Percentiles rank a stretch among this genome's conserved stretches.
These are phyloP conservation scores for Tylopilus balloui DNA, from an alignment of 768 basidiomycete species.

Conservation along the genomic window DNA sequence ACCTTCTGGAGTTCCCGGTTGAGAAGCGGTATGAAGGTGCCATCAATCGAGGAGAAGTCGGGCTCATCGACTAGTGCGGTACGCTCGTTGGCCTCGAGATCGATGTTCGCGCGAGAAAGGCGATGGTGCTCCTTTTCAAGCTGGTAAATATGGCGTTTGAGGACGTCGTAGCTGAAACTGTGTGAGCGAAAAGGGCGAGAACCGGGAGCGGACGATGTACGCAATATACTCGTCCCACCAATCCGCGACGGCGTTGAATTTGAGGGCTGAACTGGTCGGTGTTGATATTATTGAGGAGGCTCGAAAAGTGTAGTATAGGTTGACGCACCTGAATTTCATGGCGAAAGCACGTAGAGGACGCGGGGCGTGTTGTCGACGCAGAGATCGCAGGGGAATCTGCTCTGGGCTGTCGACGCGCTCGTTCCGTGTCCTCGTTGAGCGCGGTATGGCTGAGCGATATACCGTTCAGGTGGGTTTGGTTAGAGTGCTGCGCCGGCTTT, in stretches of 20 bases:
- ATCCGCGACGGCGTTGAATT: slow-evolving; percentile 87
- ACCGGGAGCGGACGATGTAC: slow-evolving; percentile 41
- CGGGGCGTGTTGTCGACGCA: background rate
- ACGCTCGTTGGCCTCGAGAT: slow-evolving; percentile 63
- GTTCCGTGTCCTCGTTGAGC: background rate
- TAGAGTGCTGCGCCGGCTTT: background rate
- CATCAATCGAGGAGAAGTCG: slow-evolving; percentile 42
- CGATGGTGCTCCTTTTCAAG: slow-evolving; percentile 72
- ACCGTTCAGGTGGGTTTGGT: background rate
- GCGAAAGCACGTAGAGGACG: slow-evolving; percentile 15
- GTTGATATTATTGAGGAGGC: background rate
- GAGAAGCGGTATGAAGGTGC: slow-evolving; percentile 66
- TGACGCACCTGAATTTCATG: slow-evolving; percentile 36
- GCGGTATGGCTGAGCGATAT: slow-evolving; percentile 8
- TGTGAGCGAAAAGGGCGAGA: background rate
- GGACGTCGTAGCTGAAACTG: slow-evolving; percentile 63
- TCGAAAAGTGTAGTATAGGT: background rate
- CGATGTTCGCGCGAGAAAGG: slow-evolving; percentile 38
- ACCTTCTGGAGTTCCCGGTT: slow-evolving; percentile 85
- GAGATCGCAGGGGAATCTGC: slow-evolving; percentile 24
- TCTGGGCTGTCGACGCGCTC: slow-evolving; percentile 12
- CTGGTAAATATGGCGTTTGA: slow-evolving; percentile 84
- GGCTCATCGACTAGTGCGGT: slow-evolving; percentile 48
- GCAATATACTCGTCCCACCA: slow-evolving; percentile 93
- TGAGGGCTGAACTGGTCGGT: slow-evolving; percentile 63